Evolutionary conservation across 495 filamentous ascomycete genomes (phyloP), one percentile per base, ranked within the genome.

Genomic region (Aspergillus egyptiacus): DNA sequence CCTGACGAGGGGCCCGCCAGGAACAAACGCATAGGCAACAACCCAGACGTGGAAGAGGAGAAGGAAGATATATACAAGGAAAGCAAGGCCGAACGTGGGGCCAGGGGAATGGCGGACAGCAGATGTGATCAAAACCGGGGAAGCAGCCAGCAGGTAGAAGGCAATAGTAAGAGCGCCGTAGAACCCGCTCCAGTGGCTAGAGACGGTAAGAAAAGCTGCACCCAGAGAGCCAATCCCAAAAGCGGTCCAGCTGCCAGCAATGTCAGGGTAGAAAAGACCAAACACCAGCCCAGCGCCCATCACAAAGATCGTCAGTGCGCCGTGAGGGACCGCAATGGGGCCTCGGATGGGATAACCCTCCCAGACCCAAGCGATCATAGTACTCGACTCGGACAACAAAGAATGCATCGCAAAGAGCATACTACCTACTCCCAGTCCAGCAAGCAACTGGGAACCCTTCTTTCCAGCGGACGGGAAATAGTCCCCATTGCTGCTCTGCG

Each of bases 291-390:
- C 94, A 38, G 73, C 74, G 28, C 86, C 86, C 93, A 97, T 99
- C 49, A 80, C 81, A 41, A 84, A 77, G 46, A 96, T 82, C 3
- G 89, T 94, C 53, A 81, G 78, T 45, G 86, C 86, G 41, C 89
- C 94, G 59, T 99, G 90, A 17, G 90, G 87, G 38, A 81, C 89
- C 43, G 91, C 83, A 35, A 96, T 78, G 3, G 94, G 94, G 3
- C 94, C 94, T 37, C 86, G 79, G 41, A 96, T 79, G 31, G 94
- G 94, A 58, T 87, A 97, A 14, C 94, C 94, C 51, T 96, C 89
- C 94, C 94, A 99, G n/a, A 87, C 88, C 94, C 94, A 99, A 19
- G 89, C 76, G 50, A 97, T 96, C 90, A 97, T 97, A 24, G 94
- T 99, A 69, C 93, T 96, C 0, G 91, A 96, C 62, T 99, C 94